phyloP scores from a whole-genome alignment of 371 early-diverging fungal genomes.

The Circinella umbellata region DNA sequence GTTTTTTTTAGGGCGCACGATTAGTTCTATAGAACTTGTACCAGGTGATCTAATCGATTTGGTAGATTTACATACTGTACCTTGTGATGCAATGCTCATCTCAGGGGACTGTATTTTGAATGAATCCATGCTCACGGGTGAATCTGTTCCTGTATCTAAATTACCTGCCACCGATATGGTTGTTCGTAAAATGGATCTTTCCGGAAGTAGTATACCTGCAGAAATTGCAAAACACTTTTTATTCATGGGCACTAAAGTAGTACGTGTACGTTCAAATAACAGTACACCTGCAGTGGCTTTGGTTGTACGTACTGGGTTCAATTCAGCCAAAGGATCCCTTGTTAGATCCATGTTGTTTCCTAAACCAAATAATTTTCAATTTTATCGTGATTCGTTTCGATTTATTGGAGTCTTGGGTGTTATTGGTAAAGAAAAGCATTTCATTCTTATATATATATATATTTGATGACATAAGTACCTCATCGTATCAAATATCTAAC shows the following conservation, averaged over 20 bases:
- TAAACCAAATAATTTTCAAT: constrained; percentile 91
- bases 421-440: constrained; percentile 55
- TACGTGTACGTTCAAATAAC: constrained; percentile 74
- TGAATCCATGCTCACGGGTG: constrained; percentile 99
- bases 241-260: constrained; percentile 91
- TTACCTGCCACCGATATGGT: constrained; percentile 72
- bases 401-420: constrained; percentile 90
- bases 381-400: constrained; percentile 95
- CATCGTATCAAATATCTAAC: no score
- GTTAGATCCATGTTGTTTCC: constrained; percentile 96
- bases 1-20: constrained; percentile 45
- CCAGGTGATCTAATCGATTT: constrained; percentile 96
- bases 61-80: constrained; percentile 71
- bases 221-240: constrained; percentile 83
- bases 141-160: constrained; percentile 81
- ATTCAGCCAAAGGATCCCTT: constrained; percentile 95
- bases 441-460: not conserved
- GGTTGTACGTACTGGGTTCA: constrained; percentile 96
- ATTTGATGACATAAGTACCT: no score
- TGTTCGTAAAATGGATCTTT: constrained; percentile 75
- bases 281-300: constrained; percentile 73
- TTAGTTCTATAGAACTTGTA: constrained; percentile 88
- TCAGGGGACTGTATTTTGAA: constrained; percentile 97
- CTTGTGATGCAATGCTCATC: constrained; percentile 96
- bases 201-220: constrained; percentile 67